Percentiles rank a stretch among this genome's conserved stretches.
Conservation (phyloP, 2,329 filamentous ascomycete genomes). For the Clathrospora elynae region DNA sequence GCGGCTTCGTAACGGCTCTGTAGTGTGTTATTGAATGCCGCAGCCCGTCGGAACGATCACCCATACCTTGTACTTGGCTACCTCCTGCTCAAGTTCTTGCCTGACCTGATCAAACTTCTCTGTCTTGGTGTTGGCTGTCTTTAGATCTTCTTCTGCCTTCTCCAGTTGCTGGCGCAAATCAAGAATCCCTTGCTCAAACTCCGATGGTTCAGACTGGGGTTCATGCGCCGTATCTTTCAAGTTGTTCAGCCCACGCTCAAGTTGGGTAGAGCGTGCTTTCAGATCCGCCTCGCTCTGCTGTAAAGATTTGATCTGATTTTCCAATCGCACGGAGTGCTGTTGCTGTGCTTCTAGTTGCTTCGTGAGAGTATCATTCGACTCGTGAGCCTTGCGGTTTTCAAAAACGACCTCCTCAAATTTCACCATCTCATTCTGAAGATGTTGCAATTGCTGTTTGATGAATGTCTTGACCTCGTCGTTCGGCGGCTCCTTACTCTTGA, state of each 20-base stretch:
- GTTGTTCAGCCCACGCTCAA: conserved; percentile 23
- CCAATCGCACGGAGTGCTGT: conserved; percentile 18
- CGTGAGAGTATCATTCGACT: conserved; percentile 21
- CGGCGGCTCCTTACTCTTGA: conserved; percentile 2
- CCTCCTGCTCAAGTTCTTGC: conserved; percentile 11
- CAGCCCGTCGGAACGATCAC: no score
- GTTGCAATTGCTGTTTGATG: conserved; percentile 23
- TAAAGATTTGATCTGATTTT: conserved; percentile 12
- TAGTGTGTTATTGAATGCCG: no score
- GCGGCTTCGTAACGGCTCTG: conserved; percentile 1
- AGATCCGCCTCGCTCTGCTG: conserved; percentile 20
- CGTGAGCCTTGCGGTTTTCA: conserved; percentile 18
- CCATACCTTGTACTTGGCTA: conserved; percentile 8
- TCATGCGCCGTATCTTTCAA: conserved; percentile 8
- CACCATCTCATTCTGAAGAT: conserved; percentile 24
- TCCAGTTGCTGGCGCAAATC: conserved; percentile 21
- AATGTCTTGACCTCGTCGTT: conserved; percentile 14
- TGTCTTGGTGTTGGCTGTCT: conserved; percentile 2
- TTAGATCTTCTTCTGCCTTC: conserved; percentile 16
- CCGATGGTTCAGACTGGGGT: not conserved
- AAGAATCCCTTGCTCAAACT: conserved; percentile 13
- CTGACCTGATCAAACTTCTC: conserved; percentile 12
- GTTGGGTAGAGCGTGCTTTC: conserved; percentile 5
- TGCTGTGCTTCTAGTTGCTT: conserved; percentile 24
- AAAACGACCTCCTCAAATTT: conserved; percentile 26